Conservation (phyloP, 495 filamentous ascomycete genomes). For the Aspergillus ellipticus region DNA sequence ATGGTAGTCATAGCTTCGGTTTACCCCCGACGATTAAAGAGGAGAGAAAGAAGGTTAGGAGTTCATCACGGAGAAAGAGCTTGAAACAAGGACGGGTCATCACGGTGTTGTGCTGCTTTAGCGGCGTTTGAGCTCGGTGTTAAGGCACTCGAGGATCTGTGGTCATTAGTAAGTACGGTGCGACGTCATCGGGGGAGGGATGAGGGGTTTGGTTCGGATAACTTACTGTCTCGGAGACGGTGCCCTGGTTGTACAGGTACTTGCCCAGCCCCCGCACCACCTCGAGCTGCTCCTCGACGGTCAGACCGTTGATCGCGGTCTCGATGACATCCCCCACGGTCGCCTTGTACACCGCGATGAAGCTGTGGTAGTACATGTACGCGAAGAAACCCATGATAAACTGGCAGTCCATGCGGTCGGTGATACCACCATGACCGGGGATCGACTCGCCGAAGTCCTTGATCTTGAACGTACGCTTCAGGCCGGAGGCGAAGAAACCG, state of each 20-base stretch:
- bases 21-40: slow-evolving; percentile 4
- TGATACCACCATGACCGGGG: slow-evolving; percentile 97
- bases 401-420: slow-evolving; percentile 99
- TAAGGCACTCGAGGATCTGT: slow-evolving; percentile 44
- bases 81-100: slow-evolving; percentile 23
- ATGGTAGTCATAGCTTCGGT: not conserved
- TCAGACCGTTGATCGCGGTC: slow-evolving; percentile 78
- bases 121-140: slow-evolving; percentile 39
- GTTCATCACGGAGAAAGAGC: slow-evolving; percentile 10
- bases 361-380: slow-evolving; percentile 97
- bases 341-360: slow-evolving; percentile 82
- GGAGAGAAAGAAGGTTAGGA: not conserved
- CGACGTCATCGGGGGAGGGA: not conserved
- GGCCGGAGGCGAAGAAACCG: slow-evolving; percentile 95
- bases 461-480: slow-evolving; percentile 99
- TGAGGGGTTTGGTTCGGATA: too few relatives aligned
- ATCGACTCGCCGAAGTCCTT: slow-evolving; percentile 99
- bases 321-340: slow-evolving; percentile 84
- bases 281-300: slow-evolving; percentile 81
- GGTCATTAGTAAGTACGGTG: slow-evolving; percentile 10
- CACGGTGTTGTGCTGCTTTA: slow-evolving; percentile 18
- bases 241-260: slow-evolving; percentile 83
- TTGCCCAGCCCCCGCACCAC: slow-evolving; percentile 78
- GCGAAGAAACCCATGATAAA: slow-evolving; percentile 99
- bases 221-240: slow-evolving; percentile 58